A percentile compares a stretch with the other conserved stretches of the same genome.
Evolutionary conservation across 73 alveolate genomes (phyloP).

Genomic region (Paramecium caudatum): DNA sequence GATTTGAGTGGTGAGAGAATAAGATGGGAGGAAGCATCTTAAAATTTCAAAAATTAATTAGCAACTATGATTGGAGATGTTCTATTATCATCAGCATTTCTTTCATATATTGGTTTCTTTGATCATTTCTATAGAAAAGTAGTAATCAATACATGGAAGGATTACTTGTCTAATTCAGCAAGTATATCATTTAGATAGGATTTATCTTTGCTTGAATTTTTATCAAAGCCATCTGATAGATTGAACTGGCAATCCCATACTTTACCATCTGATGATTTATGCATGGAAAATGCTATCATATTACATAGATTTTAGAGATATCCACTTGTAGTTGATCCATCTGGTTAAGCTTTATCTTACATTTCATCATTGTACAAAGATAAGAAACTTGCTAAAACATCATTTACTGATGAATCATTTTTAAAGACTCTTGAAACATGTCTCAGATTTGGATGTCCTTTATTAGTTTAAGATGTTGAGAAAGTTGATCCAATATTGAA

Average conservation of each 20-base stretch:
- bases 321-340: conserved; percentile 99
- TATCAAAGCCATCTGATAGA: conserved; percentile 98
- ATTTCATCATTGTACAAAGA: conserved; percentile 85
- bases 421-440: conserved; percentile 99
- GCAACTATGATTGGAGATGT: conserved; percentile 96
- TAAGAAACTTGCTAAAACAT: conserved; percentile 95
- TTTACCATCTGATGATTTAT: conserved; percentile 97
- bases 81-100: conserved; percentile 94
- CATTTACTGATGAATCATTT: conserved; percentile 95
- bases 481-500: conserved; percentile 99
- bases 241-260: conserved; percentile 96
- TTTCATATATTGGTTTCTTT: conserved; percentile 99
- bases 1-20: conserved; percentile 96
- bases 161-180: conserved; percentile 81
- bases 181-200: conserved; percentile 87
- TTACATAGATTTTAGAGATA: conserved; percentile 97
- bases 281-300: conserved; percentile 98
- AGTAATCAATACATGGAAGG: conserved; percentile 83
- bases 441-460: conserved; percentile 99
- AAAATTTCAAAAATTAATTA: conserved; percentile 93
- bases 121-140: conserved; percentile 96
- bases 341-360: conserved; percentile 96
- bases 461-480: conserved; percentile 99
- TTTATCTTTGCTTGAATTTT: conserved; percentile 93
- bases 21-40: conserved; percentile 96